Base-by-base conservation (phyloP, 768 basidiomycete species). In the Mycena amicta region DNA sequence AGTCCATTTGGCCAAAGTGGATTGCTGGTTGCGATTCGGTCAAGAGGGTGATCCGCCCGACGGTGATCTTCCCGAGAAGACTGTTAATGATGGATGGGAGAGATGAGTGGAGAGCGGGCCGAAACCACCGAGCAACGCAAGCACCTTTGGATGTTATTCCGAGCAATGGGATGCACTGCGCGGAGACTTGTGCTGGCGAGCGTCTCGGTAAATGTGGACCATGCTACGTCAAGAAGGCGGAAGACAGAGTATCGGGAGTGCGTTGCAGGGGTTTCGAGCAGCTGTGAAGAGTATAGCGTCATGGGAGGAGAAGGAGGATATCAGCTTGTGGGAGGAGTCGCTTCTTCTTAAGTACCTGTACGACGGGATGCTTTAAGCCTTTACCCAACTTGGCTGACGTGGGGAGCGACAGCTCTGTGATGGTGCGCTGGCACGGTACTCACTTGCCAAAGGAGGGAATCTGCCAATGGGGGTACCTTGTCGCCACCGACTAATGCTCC, bases 221-320 rank as follows among this genome's bases (percentile, higher is more conserved):
- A 63, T 12, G 40, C 49, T 1, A 18, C 50, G 33, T 63, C 62
- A 15, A 63, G 50, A 1, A 55, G 16, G 26, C 56, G 41, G 22
- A 63, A 60, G 16, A 63, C 37, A n/a, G 62, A 63, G 31, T 62
- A 62, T 23, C 20, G 57, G 5, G 62, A 56, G 51, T 63, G 62
- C 29, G 62, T 57, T 13, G 62, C 39, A 3, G 59, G 56, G 15
- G 62, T 63, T 8, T 52, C 50, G 31, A 63, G 52, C 16, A 63
- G 62, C 39, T 63, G 62, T 18, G 62, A 60, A 4, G 59, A 57
- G 33, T 63, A 49, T 16, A 45, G 43, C 22, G 43, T 18, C 33
- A 37, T 37, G 8, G 33, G 33, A 37, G 33, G 11, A 18, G 33
- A 18, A 8, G 33, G 33, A 8, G 33, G 33, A n/a, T n/a, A n/a